phyloP scores from a whole-genome alignment of 31 red algal genomes.

The Odonthalia washingtoniensis region DNA sequence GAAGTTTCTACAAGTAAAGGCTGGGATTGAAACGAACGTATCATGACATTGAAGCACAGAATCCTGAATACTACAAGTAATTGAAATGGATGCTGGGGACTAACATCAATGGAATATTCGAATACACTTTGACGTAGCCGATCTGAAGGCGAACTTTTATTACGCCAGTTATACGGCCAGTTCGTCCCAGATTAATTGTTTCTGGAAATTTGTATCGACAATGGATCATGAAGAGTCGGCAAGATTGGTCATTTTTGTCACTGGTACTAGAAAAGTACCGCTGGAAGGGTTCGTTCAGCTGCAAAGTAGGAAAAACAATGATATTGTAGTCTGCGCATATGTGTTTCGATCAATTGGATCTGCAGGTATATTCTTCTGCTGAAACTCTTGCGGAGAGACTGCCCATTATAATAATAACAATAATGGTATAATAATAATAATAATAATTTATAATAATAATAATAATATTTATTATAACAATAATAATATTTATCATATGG shows the following conservation, averaged over 20 bases:
- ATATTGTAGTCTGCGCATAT: slow-evolving; percentile 95
- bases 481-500: too few relatives aligned
- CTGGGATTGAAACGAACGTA: slow-evolving; percentile 93
- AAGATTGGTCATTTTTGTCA: slow-evolving; percentile 96
- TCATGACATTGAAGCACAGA: too few relatives aligned
- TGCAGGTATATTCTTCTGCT: slow-evolving; percentile 86
- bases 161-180: slow-evolving; percentile 87
- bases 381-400: slow-evolving; percentile 85
- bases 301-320: slow-evolving; percentile 87
- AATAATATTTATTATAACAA: too few relatives aligned
- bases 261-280: slow-evolving; percentile 98
- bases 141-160: slow-evolving; percentile 96
- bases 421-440: too few relatives aligned
- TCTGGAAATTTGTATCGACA: slow-evolving; percentile 89
- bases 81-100: slow-evolving; percentile 96
- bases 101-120: slow-evolving; percentile 86
- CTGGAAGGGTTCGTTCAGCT: slow-evolving; percentile 94
- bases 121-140: slow-evolving; percentile 92
- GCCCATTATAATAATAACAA: too few relatives aligned
- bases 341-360: slow-evolving; percentile 98
- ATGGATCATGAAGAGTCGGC: slow-evolving; percentile 96
- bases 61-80: slow-evolving; percentile 96
- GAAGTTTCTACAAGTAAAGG: slow-evolving; percentile 99
- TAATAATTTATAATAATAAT: too few relatives aligned
- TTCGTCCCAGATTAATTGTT: slow-evolving; percentile 94